Conservation (phyloP, 23 red algal genomes). For the Gracilaria gracilis region DNA sequence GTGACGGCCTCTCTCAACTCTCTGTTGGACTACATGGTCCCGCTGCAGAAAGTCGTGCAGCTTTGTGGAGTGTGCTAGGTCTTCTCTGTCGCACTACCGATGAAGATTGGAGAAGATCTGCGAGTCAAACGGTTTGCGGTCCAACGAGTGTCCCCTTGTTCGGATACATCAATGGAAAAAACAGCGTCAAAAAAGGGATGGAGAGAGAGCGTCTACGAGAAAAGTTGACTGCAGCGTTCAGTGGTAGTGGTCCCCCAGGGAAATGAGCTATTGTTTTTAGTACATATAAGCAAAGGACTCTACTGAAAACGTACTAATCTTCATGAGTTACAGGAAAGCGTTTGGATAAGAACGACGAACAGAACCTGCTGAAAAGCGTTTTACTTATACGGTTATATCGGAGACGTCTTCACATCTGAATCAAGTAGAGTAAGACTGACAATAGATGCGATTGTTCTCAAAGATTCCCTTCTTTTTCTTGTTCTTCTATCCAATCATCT, state of each 20-base stretch:
- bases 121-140: slow-evolving; percentile 30
- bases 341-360: too few relatives aligned
- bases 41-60: slow-evolving; percentile 38
- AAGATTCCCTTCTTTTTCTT: too few relatives aligned
- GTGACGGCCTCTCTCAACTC: slow-evolving; percentile 34
- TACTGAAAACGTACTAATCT: too few relatives aligned
- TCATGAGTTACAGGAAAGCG: too few relatives aligned
- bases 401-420: too few relatives aligned
- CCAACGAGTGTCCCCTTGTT: slow-evolving; percentile 51
- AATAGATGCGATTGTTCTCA: too few relatives aligned
- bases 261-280: too few relatives aligned
- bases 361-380: too few relatives aligned
- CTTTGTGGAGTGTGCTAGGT: slow-evolving; percentile 55
- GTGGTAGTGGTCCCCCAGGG: slow-evolving; percentile 44
- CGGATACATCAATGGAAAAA: slow-evolving; percentile 28
- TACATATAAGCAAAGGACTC: too few relatives aligned
- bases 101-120: slow-evolving; percentile 51
- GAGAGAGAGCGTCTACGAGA: slow-evolving; percentile 44
- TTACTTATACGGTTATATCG: too few relatives aligned
- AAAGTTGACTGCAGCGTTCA: slow-evolving; percentile 55
- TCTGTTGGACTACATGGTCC: slow-evolving; percentile 29
- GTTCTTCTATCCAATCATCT: too few relatives aligned
- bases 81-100: slow-evolving; percentile 19
- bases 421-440: too few relatives aligned
- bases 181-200: slow-evolving; percentile 38